These are phyloP conservation scores for Clarkia xantiana DNA, from an alignment of 345 rosid genomes.

Conservation along the genomic window DNA sequence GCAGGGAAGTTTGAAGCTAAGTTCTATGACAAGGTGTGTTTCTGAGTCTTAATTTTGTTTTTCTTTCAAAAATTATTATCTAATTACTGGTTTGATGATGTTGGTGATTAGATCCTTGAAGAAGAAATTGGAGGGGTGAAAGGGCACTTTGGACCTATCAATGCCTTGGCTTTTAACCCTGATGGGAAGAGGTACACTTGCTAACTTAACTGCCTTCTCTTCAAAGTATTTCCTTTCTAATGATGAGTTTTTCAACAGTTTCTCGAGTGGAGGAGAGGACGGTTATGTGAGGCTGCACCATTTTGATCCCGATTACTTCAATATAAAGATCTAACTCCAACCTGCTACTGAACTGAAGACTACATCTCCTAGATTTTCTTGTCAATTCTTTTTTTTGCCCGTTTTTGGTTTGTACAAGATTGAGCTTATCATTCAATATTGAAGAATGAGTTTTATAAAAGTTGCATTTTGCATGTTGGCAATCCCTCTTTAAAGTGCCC, in stretches of 20 bases:
- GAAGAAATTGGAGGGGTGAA: conserved; percentile 95
- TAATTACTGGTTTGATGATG: neutral
- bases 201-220: neutral
- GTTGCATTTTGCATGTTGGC: too few relatives aligned
- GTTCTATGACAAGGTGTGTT: conserved; percentile 62
- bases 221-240: neutral
- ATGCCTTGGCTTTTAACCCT: conserved; percentile 90
- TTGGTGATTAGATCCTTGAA: conserved; percentile 42
- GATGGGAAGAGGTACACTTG: conserved; percentile 70
- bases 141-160: conserved; percentile 96
- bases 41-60: neutral
- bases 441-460: too few relatives aligned
- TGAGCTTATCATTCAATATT: too few relatives aligned
- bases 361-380: too few relatives aligned
- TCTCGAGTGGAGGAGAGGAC: conserved; percentile 96
- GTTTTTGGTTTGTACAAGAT: too few relatives aligned
- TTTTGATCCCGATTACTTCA: conserved; percentile 74
- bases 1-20: conserved; percentile 98
- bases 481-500: too few relatives aligned
- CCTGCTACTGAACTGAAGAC: too few relatives aligned
- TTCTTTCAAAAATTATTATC: too few relatives aligned
- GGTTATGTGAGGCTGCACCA: conserved; percentile 95
- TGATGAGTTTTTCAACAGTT: conserved; percentile 25
- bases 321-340: conserved; percentile 51
- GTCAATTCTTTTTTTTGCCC: too few relatives aligned